Evolutionary conservation across 75 land plant species (phyloP).

Genomic region (Selaginella tamariscina): DNA sequence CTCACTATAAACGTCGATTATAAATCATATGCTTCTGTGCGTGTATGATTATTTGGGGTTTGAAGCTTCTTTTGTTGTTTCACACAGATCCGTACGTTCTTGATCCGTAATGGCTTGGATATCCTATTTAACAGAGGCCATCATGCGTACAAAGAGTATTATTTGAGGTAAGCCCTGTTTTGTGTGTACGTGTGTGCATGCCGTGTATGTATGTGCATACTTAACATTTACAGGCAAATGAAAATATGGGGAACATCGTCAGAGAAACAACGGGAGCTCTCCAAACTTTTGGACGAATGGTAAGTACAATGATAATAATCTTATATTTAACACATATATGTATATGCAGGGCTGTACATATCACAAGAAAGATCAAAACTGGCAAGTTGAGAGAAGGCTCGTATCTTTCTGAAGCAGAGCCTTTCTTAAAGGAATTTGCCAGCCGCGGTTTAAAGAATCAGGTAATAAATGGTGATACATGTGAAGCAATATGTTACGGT

Average conservation of each 20-base stretch:
- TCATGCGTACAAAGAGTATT: slow-evolving; percentile 65
- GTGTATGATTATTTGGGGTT: background rate
- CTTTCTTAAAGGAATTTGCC: slow-evolving; percentile 84
- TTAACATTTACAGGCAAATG: slow-evolving; percentile 94
- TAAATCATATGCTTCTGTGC: too few relatives aligned
- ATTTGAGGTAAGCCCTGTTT: slow-evolving; percentile 65
- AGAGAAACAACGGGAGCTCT: slow-evolving; percentile 56
- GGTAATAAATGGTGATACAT: slow-evolving; percentile 47
- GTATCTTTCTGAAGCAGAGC: slow-evolving; percentile 89
- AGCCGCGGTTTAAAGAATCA: slow-evolving; percentile 65
- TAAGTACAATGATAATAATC: too few relatives aligned
- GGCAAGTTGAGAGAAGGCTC: slow-evolving; percentile 39
- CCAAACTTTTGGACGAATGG: slow-evolving; percentile 86
- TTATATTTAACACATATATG: too few relatives aligned
- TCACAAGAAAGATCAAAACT: slow-evolving; percentile 43
- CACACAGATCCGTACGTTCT: slow-evolving; percentile 75
- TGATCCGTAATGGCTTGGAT: slow-evolving; percentile 95
- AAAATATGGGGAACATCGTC: slow-evolving; percentile 77
- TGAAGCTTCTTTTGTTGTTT: background rate
- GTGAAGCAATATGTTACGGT: slow-evolving; percentile 24
- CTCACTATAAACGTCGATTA: too few relatives aligned
- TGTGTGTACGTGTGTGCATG: too few relatives aligned
- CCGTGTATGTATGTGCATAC: slow-evolving; percentile 1
- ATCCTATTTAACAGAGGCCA: slow-evolving; percentile 66
- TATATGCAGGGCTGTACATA: slow-evolving; percentile 63